Conservation (phyloP, 768 basidiomycete genomes). For the Leccinum uliginosum region DNA sequence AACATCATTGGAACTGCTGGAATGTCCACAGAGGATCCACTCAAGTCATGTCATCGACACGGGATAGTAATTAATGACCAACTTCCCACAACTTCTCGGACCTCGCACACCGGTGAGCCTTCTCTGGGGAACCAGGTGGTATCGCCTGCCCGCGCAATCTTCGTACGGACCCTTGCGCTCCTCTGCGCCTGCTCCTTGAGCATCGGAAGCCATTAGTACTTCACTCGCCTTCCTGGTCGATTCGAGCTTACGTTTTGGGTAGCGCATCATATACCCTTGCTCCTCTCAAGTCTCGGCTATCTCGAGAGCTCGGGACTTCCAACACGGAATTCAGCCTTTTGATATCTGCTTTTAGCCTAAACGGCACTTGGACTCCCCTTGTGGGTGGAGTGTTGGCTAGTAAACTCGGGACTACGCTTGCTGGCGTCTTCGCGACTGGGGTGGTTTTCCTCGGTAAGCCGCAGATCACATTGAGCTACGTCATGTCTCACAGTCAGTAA, state of each 20-base stretch:
- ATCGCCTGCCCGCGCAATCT: slow-evolving; percentile 35
- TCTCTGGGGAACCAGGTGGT: slow-evolving; percentile 8
- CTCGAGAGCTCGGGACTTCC: slow-evolving; percentile 66
- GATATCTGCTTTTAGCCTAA: slow-evolving; percentile 72
- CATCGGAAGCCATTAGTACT: slow-evolving; percentile 74
- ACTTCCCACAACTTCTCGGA: neutral
- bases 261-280: slow-evolving; percentile 75
- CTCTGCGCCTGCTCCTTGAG: slow-evolving; percentile 71
- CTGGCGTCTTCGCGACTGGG: slow-evolving; percentile 71
- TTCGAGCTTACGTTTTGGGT: neutral
- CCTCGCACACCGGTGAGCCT: neutral
- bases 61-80: neutral
- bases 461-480: neutral
- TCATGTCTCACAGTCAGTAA: slow-evolving; percentile 8
- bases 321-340: slow-evolving; percentile 77
- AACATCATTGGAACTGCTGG: neutral
- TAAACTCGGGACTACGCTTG: slow-evolving; percentile 65
- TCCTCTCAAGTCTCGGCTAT: slow-evolving; percentile 68
- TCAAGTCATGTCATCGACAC: neutral
- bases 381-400: slow-evolving; percentile 70
- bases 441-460: slow-evolving; percentile 57
- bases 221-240: slow-evolving; percentile 4
- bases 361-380: slow-evolving; percentile 74
- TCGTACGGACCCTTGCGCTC: slow-evolving; percentile 57
- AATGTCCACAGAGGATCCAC: neutral